Evolutionary conservation across 2,329 filamentous ascomycete species (phyloP).

Genomic region (Diaporthe longicolla): DNA sequence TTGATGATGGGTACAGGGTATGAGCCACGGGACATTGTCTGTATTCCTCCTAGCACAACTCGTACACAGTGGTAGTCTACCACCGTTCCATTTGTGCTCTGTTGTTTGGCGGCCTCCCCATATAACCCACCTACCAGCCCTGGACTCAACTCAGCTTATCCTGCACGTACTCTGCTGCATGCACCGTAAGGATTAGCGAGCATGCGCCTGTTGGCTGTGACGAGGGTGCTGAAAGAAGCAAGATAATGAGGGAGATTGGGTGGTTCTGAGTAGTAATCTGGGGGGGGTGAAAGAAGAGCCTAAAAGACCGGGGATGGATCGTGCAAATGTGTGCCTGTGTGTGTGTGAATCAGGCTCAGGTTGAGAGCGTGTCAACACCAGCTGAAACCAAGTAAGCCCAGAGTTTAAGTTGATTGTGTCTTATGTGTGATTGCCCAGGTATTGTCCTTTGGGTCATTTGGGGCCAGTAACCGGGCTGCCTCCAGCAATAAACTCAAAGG

Average conservation of each 20-base stretch:
- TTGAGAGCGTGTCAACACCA: conserved; percentile 18
- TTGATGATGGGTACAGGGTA: neutral
- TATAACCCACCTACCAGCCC: neutral
- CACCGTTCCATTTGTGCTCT: neutral
- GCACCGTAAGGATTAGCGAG: neutral
- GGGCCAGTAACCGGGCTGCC: conserved; percentile 23
- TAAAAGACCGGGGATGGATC: neutral
- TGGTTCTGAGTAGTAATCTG: conserved; percentile 1
- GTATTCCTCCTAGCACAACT: conserved; percentile 11
- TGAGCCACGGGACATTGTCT: conserved; percentile 7
- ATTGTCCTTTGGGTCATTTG: conserved; percentile 6
- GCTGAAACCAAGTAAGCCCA: conserved; percentile 34
- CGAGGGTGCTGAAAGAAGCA: conserved; percentile 9
- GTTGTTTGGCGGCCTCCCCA: conserved; percentile 21
- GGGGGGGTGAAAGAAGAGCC: neutral
- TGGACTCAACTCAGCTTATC: neutral
- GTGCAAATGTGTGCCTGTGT: neutral
- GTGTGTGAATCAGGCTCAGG: conserved; percentile 17
- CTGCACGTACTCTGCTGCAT: neutral
- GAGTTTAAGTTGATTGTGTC: conserved; percentile 24
- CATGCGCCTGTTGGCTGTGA: neutral
- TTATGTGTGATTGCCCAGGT: conserved; percentile 7
- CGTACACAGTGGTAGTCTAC: neutral
- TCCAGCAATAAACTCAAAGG: conserved; percentile 31
- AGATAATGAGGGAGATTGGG: neutral